Percentiles rank a stretch among this genome's conserved stretches.
Evolutionary conservation across 2,329 filamentous ascomycete species (phyloP).

Genomic region (Xylariaceae sp.): DNA sequence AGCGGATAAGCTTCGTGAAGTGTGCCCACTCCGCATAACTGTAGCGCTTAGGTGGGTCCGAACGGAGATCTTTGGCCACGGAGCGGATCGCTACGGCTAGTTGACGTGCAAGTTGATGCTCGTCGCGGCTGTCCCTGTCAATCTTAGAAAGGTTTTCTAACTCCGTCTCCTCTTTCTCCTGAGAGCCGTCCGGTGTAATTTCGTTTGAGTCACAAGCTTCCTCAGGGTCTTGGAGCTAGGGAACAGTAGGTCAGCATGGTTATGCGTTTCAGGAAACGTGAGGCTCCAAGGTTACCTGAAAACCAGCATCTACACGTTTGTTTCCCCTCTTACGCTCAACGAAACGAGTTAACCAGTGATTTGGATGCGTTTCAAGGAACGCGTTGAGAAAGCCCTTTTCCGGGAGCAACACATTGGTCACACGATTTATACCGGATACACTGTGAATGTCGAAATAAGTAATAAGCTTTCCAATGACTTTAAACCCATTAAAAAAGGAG

Average conservation of each 20-base stretch:
- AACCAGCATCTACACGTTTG: conserved; percentile 3
- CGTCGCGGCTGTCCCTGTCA: conserved; percentile 1
- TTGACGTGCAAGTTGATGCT: conserved; percentile 5
- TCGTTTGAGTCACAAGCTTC: background rate
- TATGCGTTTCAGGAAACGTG: no score
- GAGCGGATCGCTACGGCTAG: conserved; percentile 7
- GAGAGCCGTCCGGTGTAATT: background rate
- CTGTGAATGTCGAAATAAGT: background rate
- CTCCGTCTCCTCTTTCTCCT: background rate
- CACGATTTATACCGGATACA: conserved; percentile 1
- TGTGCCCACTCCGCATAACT: conserved; percentile 8
- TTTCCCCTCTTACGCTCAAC: background rate
- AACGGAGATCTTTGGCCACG: conserved; percentile 7
- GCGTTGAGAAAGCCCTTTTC: conserved; percentile 7
- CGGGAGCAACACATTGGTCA: conserved; percentile 5
- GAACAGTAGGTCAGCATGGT: no score
- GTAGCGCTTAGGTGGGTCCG: conserved; percentile 6
- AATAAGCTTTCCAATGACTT: background rate
- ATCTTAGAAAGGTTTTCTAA: background rate
- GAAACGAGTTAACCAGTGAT: conserved; percentile 7
- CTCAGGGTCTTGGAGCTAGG: conserved; percentile 8
- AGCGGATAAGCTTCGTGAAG: conserved; percentile 10
- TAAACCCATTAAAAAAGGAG: background rate
- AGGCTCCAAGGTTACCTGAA: no score
- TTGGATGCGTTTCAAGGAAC: conserved; percentile 3